Evolutionary conservation across 306 rosid genomes (phyloP).

Genomic region (Fragaria iinumae): DNA sequence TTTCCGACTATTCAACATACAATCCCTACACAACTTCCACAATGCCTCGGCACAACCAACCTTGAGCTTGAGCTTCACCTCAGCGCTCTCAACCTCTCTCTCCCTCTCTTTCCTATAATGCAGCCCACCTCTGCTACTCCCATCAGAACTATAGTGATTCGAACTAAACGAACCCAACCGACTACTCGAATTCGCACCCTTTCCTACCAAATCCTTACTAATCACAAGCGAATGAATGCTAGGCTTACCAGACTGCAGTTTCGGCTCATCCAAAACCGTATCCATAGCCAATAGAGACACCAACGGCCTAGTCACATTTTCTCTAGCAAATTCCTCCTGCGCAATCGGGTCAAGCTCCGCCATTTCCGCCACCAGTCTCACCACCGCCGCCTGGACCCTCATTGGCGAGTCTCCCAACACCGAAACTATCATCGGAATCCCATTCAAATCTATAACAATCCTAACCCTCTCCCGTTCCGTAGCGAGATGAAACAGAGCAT

Average conservation of each 20-base stretch:
- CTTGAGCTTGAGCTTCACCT: slow-evolving; percentile 52
- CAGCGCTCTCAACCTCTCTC: slow-evolving; percentile 54
- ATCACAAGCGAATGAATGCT: slow-evolving; percentile 64
- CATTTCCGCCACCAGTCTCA: slow-evolving; percentile 63
- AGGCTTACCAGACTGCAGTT: slow-evolving; percentile 36
- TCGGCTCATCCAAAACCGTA: slow-evolving; percentile 53
- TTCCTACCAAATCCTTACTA: slow-evolving; percentile 33
- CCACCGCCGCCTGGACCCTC: slow-evolving; percentile 63
- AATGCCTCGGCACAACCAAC: slow-evolving; percentile 73
- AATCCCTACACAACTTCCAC: slow-evolving; percentile 68
- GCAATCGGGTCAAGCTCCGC: slow-evolving; percentile 46
- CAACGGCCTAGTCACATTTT: slow-evolving; percentile 67
- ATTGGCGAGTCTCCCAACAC: slow-evolving; percentile 55
- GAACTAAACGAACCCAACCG: slow-evolving; percentile 22
- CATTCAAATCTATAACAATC: slow-evolving; percentile 34
- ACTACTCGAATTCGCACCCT: not conserved
- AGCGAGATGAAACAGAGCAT: slow-evolving; percentile 50
- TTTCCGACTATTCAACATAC: slow-evolving; percentile 52
- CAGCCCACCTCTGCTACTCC: slow-evolving; percentile 51
- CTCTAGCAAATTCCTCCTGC: slow-evolving; percentile 72
- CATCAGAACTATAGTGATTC: slow-evolving; percentile 42
- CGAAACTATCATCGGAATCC: slow-evolving; percentile 58
- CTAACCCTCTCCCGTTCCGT: slow-evolving; percentile 42
- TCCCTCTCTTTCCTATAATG: slow-evolving; percentile 53
- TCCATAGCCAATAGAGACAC: slow-evolving; percentile 67